A percentile compares a stretch with the other conserved stretches of the same genome.
Evolutionary conservation across 305 asterid species (phyloP).

Genomic region (Coffea humblotiana): DNA sequence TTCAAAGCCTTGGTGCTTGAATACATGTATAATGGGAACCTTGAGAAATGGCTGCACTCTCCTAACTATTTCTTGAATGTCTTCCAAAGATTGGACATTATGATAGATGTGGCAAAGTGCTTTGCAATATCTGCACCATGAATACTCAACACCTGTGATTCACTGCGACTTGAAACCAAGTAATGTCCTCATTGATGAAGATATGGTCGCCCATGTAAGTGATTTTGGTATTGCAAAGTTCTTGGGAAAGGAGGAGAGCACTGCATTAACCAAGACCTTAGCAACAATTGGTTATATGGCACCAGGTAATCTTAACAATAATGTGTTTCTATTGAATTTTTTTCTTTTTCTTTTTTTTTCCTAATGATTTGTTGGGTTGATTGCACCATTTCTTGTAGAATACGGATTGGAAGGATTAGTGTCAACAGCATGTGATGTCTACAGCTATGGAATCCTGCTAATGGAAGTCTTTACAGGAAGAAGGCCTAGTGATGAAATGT

Average conservation of each 20-base stretch:
- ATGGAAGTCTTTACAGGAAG: no score
- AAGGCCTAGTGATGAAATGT: no score
- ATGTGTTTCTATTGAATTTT: no score
- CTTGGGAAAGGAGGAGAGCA: neutral
- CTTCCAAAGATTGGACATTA: no score
- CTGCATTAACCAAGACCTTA: neutral
- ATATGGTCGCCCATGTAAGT: neutral
- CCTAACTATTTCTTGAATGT: no score
- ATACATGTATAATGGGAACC: conserved; percentile 11
- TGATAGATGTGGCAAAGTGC: neutral
- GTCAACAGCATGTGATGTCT: no score
- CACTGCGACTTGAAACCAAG: neutral
- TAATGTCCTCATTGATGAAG: neutral
- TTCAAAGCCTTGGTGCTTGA: conserved; percentile 11
- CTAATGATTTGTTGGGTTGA: no score
- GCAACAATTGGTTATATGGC: neutral
- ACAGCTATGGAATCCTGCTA: no score
- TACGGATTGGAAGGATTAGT: no score
- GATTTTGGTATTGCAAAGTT: neutral
- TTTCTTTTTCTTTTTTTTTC: no score
- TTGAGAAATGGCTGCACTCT: conserved; percentile 5
- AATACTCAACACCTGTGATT: neutral
- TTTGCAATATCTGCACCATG: neutral
- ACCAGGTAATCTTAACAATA: neutral
- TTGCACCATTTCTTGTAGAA: no score